These are phyloP conservation scores for Penicillium ochrochloron DNA, from an alignment of 495 filamentous ascomycete species.

Conservation along the genomic window DNA sequence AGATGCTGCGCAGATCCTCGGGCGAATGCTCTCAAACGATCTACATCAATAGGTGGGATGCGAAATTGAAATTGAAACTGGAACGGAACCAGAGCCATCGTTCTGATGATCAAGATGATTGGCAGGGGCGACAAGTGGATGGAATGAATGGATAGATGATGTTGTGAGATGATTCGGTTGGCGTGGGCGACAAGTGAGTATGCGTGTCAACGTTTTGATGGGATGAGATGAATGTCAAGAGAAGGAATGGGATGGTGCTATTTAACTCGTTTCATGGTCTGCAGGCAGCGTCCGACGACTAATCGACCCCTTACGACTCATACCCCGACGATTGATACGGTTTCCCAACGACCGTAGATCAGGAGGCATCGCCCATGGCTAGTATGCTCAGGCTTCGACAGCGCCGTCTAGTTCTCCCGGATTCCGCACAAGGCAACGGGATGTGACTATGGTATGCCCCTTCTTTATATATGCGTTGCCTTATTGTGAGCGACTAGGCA, in stretches of 20 bases:
- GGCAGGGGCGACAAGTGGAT: background rate
- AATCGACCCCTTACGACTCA: background rate
- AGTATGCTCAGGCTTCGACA: background rate
- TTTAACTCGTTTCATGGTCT: background rate
- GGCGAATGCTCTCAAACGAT: too few species aligned
- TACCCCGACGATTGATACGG: background rate
- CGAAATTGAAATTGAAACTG: background rate
- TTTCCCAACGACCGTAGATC: background rate
- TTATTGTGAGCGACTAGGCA: background rate
- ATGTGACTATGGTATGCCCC: slow-evolving; percentile 3
- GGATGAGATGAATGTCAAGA: background rate
- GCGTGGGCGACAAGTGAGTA: background rate
- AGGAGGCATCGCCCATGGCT: background rate
- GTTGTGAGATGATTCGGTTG: background rate
- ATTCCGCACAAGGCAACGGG: background rate
- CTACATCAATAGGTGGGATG: too few species aligned
- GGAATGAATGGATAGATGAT: background rate
- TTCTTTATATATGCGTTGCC: background rate
- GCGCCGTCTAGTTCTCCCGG: background rate
- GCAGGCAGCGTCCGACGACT: background rate
- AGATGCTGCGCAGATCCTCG: background rate
- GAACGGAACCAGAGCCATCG: background rate
- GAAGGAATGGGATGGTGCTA: background rate
- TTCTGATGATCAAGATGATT: background rate
- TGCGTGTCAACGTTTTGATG: background rate